A percentile compares a stretch with the other conserved stretches of the same genome.
Evolutionary conservation across 106 monocot genomes (phyloP).

Genomic region (Phalaenopsis equestris): DNA sequence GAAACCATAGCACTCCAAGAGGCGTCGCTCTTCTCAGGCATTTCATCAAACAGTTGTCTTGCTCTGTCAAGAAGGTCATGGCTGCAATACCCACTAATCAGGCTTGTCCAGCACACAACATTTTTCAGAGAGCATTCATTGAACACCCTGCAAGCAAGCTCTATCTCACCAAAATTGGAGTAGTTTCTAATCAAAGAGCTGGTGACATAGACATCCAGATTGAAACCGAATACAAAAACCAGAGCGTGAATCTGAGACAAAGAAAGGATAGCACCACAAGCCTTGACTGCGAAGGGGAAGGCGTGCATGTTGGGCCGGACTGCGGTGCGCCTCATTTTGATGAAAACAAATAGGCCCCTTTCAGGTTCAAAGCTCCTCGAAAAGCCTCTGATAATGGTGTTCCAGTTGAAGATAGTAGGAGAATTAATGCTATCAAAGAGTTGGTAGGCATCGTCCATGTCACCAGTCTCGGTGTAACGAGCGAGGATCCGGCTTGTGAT

Average conservation of each 20-base stretch:
- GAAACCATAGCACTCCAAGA: constrained; percentile 44
- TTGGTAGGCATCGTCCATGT: constrained; percentile 10
- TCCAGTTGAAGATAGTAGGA: constrained; percentile 23
- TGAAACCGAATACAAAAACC: constrained; percentile 22
- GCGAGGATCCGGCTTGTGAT: constrained; percentile 11
- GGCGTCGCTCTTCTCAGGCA: constrained; percentile 27
- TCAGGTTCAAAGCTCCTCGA: constrained; percentile 8
- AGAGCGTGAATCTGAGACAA: constrained; percentile 26
- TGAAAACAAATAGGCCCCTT: constrained; percentile 20
- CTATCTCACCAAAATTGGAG: constrained; percentile 9
- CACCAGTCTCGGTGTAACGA: constrained; percentile 1
- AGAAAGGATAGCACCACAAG: constrained; percentile 2
- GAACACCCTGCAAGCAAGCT: constrained; percentile 24
- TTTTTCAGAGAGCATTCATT: constrained; percentile 25
- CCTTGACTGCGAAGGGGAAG: constrained; percentile 37
- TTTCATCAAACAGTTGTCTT: constrained; percentile 21
- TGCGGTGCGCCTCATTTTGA: constrained; percentile 5
- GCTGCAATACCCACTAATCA: constrained; percentile 23
- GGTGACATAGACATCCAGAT: constrained; percentile 11
- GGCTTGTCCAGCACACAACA: constrained; percentile 33
- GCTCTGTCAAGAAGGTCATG: constrained; percentile 11
- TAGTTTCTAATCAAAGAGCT: constrained; percentile 33
- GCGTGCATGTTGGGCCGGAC: constrained; percentile 29
- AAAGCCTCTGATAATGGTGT: constrained; percentile 24
- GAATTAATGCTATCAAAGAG: constrained; percentile 17